These are phyloP conservation scores for Thermoascus crustaceus DNA, from an alignment of 2,329 filamentous ascomycete species.

Conservation along the genomic window DNA sequence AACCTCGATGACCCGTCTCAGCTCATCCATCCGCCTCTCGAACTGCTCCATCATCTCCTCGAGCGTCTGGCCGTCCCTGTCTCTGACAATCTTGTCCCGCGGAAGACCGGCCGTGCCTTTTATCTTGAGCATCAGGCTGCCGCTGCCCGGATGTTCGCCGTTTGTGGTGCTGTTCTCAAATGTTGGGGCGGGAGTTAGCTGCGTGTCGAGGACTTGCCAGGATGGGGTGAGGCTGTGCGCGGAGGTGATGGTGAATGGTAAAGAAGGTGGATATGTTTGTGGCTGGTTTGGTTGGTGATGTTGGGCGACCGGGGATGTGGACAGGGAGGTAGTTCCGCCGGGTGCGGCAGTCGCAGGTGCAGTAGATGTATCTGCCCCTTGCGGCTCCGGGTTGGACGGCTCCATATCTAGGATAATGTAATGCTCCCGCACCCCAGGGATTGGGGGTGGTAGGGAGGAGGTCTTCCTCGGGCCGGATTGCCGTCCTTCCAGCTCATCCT, in stretches of 20 bases:
- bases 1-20: conserved; percentile 35
- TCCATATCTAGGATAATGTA: conserved; percentile 51
- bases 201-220: conserved; percentile 58
- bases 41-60: conserved; percentile 42
- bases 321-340: conserved; percentile 13
- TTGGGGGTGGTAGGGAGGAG: conserved; percentile 39
- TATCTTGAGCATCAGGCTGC: conserved; percentile 39
- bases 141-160: conserved; percentile 36
- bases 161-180: conserved; percentile 52
- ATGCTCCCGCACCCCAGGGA: conserved; percentile 44
- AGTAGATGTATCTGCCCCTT: conserved; percentile 8
- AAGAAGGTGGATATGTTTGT: conserved; percentile 50
- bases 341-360: conserved; percentile 9
- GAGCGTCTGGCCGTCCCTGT: conserved; percentile 24
- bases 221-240: conserved; percentile 65
- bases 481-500: conserved; percentile 4
- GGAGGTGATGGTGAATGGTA: conserved; percentile 48
- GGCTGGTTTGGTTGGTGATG: conserved; percentile 9
- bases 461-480: conserved; percentile 13
- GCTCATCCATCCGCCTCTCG: conserved; percentile 35
- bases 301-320: conserved; percentile 16
- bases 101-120: conserved; percentile 32
- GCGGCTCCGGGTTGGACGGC: conserved; percentile 10
- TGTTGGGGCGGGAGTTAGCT: conserved; percentile 52
- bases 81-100: conserved; percentile 12